A percentile compares a stretch with the other conserved stretches of the same genome.
Conservation (phyloP, 768 basidiomycete species). For the Psilocybe tampanensis region DNA sequence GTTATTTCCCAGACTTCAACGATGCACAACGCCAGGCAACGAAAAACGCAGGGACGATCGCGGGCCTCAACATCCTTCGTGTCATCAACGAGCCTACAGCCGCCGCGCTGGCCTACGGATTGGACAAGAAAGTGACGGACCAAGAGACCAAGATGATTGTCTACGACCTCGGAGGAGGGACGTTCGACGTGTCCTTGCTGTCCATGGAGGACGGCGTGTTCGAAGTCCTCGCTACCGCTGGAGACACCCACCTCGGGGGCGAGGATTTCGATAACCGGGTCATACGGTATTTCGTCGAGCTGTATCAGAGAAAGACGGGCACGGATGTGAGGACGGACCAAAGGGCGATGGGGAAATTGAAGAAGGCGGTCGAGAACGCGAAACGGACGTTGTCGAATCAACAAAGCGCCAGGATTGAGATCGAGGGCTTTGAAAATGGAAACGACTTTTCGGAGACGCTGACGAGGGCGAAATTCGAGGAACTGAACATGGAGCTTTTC, state of each 20-base stretch:
- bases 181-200: conserved; percentile 73
- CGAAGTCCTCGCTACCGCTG: conserved; percentile 71
- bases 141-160: conserved; percentile 64
- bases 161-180: conserved; percentile 75
- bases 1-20: conserved; percentile 50
- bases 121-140: conserved; percentile 53
- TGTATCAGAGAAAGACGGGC: conserved; percentile 71
- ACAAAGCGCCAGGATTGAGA: conserved; percentile 56
- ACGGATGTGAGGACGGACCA: conserved; percentile 60
- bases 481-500: conserved; percentile 83
- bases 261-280: conserved; percentile 76
- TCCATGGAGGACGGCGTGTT: conserved; percentile 71
- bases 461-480: conserved; percentile 85
- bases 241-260: conserved; percentile 74
- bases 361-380: conserved; percentile 73
- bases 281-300: conserved; percentile 69
- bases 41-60: conserved; percentile 67
- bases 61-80: conserved; percentile 65
- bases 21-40: conserved; percentile 65
- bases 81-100: conserved; percentile 75
- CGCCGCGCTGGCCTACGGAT: conserved; percentile 71
- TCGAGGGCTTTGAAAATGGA: conserved; percentile 70
- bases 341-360: conserved; percentile 69
- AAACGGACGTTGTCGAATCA: conserved; percentile 65
- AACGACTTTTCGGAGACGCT: conserved; percentile 81